Evolutionary conservation across 768 basidiomycete species (phyloP).

Genomic region (Kwoniella sp.): DNA sequence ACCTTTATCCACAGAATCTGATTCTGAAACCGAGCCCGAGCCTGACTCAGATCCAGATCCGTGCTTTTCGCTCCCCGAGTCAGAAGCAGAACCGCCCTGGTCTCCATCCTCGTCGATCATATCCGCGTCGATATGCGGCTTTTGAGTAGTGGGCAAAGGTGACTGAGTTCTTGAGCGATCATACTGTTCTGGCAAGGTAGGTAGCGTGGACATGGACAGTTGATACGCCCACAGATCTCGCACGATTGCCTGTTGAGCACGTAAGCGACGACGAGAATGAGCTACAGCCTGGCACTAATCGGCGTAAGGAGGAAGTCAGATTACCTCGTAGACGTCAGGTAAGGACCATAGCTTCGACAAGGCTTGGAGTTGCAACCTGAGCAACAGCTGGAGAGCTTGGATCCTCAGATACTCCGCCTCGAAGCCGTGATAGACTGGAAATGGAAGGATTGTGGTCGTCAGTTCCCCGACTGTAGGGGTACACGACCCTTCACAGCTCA

Average conservation of each 20-base stretch:
- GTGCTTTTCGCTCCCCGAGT: no score
- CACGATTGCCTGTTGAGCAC: conserved; percentile 44
- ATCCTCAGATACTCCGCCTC: conserved; percentile 78
- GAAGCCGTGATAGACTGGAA: conserved; percentile 78
- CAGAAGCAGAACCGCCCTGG: conserved; percentile 13
- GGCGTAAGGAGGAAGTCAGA: neutral
- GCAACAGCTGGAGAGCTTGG: conserved; percentile 77
- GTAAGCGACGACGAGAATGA: neutral
- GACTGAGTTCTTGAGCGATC: neutral
- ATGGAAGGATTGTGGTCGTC: neutral
- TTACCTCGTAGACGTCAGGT: conserved; percentile 48
- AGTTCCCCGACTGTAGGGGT: no score
- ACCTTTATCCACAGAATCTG: neutral
- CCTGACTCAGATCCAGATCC: neutral
- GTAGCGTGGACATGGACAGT: conserved; percentile 41
- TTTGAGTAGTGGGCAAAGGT: neutral
- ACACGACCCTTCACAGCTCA: conserved; percentile 54
- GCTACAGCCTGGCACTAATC: neutral
- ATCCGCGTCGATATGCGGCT: conserved; percentile 16
- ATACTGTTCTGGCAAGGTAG: conserved; percentile 23
- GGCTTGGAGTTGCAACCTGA: conserved; percentile 70
- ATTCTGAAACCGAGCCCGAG: conserved; percentile 14
- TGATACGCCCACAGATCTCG: conserved; percentile 54
- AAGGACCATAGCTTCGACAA: conserved; percentile 45
- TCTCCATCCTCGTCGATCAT: conserved; percentile 35